A percentile compares a stretch with the other conserved stretches of the same genome.
Conservation (phyloP, 1,139 yeast genomes). For the Kodamaea anthophila region DNA sequence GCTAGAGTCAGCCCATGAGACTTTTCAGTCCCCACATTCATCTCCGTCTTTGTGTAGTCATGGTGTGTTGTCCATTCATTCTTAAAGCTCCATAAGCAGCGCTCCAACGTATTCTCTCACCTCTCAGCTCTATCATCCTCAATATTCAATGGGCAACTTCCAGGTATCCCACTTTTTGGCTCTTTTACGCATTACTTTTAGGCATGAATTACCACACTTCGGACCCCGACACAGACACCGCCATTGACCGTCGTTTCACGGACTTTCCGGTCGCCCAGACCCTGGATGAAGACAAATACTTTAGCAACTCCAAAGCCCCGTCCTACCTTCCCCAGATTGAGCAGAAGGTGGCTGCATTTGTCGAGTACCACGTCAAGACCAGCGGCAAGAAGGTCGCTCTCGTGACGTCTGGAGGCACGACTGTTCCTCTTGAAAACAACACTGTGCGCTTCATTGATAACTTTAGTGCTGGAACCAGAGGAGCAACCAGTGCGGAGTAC, state of each 20-base stretch:
- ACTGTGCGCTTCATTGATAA: constrained; percentile 95
- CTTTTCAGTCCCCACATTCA: too few relatives aligned
- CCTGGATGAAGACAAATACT: constrained; percentile 71
- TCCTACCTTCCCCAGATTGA: constrained; percentile 60
- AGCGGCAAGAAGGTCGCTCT: constrained; percentile 56
- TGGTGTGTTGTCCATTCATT: too few relatives aligned
- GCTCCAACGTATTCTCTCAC: too few relatives aligned
- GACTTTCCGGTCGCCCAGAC: constrained; percentile 75
- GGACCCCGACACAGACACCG: constrained; percentile 62
- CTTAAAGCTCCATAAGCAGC: too few relatives aligned
- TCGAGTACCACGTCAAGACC: constrained; percentile 38
- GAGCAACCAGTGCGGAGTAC: constrained; percentile 92
- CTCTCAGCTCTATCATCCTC: too few relatives aligned
- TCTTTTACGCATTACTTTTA: too few relatives aligned
- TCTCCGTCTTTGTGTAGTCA: too few relatives aligned
- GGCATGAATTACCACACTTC: constrained; percentile 44
- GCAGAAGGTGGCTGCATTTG: constrained; percentile 51
- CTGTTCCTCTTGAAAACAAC: constrained; percentile 94
- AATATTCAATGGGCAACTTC: too few relatives aligned
- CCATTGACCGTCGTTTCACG: constrained; percentile 72
- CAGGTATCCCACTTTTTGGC: too few relatives aligned
- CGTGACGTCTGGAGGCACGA: constrained; percentile 97
- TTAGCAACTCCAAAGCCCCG: constrained; percentile 68
- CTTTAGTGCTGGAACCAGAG: constrained; percentile 96
- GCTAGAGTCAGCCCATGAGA: too few relatives aligned